Conservation (phyloP, 768 basidiomycete genomes). For the Suillus spraguei region DNA sequence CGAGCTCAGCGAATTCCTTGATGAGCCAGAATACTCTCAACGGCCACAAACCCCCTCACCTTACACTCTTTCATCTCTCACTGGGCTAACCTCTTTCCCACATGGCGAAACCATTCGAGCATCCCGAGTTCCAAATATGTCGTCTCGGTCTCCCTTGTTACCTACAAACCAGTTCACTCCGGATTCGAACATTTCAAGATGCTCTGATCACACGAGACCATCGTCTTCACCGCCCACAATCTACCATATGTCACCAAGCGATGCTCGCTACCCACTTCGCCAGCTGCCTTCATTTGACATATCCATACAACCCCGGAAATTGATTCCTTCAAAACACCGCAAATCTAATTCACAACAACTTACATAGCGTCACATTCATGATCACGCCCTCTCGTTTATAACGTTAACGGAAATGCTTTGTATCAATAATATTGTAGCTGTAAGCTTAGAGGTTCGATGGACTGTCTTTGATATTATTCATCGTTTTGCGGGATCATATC, state of each 20-base stretch:
- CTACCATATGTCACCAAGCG: neutral
- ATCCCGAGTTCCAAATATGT: constrained; percentile 22
- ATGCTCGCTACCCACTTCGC: constrained; percentile 12
- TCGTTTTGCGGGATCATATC: neutral
- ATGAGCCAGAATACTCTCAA: constrained; percentile 12
- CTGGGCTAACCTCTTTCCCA: constrained; percentile 37
- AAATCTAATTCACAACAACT: neutral
- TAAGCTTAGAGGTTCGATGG: constrained; percentile 6
- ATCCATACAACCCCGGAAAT: neutral
- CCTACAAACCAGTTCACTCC: constrained; percentile 29
- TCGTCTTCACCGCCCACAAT: constrained; percentile 5
- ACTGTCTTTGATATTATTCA: neutral
- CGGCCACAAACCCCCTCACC: constrained; percentile 13
- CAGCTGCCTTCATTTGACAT: constrained; percentile 16
- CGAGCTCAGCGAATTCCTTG: constrained; percentile 23
- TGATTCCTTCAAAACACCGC: constrained; percentile 5
- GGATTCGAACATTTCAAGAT: constrained; percentile 16
- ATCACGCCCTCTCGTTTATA: neutral
- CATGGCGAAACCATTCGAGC: constrained; percentile 45
- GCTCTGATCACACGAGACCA: neutral
- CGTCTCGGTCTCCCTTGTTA: constrained; percentile 26
- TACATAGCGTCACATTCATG: neutral
- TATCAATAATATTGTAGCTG: constrained; percentile 17
- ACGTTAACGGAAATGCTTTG: constrained; percentile 12
- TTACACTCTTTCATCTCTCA: constrained; percentile 39